Evolutionary conservation across 164 flowering plant species (phyloP).

Genomic region (Tinospora cordifolia): DNA sequence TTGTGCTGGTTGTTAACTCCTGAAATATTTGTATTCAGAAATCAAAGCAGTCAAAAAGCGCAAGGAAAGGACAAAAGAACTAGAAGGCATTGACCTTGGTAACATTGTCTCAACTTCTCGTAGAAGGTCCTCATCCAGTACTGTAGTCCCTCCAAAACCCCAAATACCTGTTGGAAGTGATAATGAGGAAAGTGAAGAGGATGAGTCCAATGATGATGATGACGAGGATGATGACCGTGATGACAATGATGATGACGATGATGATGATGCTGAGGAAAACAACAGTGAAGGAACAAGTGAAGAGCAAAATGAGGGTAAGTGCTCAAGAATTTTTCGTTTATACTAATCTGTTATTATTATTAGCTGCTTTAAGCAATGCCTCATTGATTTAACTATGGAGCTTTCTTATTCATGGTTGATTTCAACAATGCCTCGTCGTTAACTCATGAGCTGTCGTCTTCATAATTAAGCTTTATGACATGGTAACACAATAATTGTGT

Average conservation of each 20-base stretch:
- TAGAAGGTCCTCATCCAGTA: constrained; percentile 60
- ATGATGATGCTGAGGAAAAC: constrained; percentile 28
- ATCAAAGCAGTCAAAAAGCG: constrained; percentile 67
- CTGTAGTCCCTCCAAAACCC: constrained; percentile 56
- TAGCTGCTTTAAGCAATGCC: too few species aligned
- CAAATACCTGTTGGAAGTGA: constrained; percentile 36
- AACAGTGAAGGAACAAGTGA: constrained; percentile 33
- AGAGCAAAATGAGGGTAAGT: constrained; percentile 39
- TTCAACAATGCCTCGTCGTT: background rate
- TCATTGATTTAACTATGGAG: background rate
- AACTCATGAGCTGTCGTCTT: too few species aligned
- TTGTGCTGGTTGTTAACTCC: background rate
- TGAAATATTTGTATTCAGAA: constrained; percentile 33
- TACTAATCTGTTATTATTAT: background rate
- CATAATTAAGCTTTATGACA: too few species aligned
- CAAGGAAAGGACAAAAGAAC: constrained; percentile 85
- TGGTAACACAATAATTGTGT: too few species aligned
- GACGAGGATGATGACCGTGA: constrained; percentile 43
- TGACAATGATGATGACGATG: constrained; percentile 35
- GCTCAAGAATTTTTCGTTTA: background rate
- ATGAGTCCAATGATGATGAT: constrained; percentile 31
- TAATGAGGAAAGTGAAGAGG: constrained; percentile 29
- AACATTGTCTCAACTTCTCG: constrained; percentile 78
- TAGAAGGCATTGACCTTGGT: constrained; percentile 90
- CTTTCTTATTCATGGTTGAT: background rate